phyloP scores from a whole-genome alignment of 768 basidiomycete genomes.

The Tricholoma furcatifolium region DNA sequence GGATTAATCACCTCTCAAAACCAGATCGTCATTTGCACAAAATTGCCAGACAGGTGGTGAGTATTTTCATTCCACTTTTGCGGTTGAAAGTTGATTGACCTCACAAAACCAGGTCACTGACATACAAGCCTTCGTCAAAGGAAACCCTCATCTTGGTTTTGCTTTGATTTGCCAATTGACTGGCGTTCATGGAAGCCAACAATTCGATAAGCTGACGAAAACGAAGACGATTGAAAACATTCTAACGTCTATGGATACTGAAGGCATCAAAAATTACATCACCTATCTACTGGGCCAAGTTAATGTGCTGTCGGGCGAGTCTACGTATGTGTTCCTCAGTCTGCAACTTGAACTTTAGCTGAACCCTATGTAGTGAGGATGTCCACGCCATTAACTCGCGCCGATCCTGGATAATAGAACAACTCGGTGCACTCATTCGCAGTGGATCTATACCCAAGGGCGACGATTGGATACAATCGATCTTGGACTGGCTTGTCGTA shows the following conservation, averaged over 20 bases:
- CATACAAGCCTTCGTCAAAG: conserved; percentile 72
- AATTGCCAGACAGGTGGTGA: conserved; percentile 78
- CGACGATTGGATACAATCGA: conserved; percentile 71
- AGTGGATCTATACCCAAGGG: conserved; percentile 78
- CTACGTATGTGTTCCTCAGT: conserved; percentile 34
- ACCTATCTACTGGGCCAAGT: conserved; percentile 65
- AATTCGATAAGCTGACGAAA: conserved; percentile 90
- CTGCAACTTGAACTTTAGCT: conserved; percentile 3
- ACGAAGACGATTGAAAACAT: conserved; percentile 92
- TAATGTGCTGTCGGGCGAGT: conserved; percentile 41
- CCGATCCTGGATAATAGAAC: conserved; percentile 84
- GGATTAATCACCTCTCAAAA: conserved; percentile 94
- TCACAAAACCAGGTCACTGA: conserved; percentile 54
- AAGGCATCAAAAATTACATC: conserved; percentile 79
- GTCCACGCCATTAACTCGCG: conserved; percentile 49
- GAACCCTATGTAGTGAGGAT: conserved; percentile 36
- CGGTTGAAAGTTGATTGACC: not conserved
- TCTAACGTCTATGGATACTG: conserved; percentile 65
- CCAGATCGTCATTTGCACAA: conserved; percentile 89
- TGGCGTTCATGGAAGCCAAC: conserved; percentile 76
- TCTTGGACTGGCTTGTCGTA: conserved; percentile 81
- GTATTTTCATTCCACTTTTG: not conserved
- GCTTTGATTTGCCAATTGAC: conserved; percentile 83
- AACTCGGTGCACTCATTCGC: conserved; percentile 73
- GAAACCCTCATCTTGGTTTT: conserved; percentile 79